Conservation (phyloP, 2,329 filamentous ascomycete species). For the Fusarium sp. region DNA sequence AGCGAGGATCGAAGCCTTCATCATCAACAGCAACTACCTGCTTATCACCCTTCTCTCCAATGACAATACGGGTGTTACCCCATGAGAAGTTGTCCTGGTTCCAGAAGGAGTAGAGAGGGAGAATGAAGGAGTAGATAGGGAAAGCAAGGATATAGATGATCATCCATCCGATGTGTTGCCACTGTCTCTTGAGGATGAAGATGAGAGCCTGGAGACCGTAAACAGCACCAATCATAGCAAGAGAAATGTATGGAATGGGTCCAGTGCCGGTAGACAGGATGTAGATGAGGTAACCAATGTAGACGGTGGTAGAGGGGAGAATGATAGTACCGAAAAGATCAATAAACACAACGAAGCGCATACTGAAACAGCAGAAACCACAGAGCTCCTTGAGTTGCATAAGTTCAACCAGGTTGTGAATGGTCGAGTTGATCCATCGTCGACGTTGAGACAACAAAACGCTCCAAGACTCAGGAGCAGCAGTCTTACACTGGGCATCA, state of each 20-base stretch:
- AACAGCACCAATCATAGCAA: conserved; percentile 88
- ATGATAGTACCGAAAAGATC: conserved; percentile 94
- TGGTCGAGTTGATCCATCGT: conserved; percentile 99
- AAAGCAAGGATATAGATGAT: conserved; percentile 97
- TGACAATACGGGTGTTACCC: conserved; percentile 98
- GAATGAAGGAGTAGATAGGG: conserved; percentile 90
- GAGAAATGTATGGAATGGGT: conserved; percentile 86
- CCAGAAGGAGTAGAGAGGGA: conserved; percentile 99
- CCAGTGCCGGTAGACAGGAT: conserved; percentile 75
- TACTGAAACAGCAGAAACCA: conserved; percentile 98
- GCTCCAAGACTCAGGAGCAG: conserved; percentile 93
- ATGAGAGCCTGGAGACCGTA: conserved; percentile 97
- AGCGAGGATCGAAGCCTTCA: conserved; percentile 89
- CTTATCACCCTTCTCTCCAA: conserved; percentile 92
- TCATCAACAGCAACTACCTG: conserved; percentile 88
- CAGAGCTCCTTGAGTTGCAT: conserved; percentile 93
- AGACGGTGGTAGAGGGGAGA: conserved; percentile 87
- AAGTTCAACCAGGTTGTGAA: conserved; percentile 94
- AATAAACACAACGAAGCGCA: conserved; percentile 96
- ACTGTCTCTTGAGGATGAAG: conserved; percentile 96
- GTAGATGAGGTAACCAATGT: conserved; percentile 91
- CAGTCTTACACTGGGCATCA: conserved; percentile 92
- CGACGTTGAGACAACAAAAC: conserved; percentile 97
- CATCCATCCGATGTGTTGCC: conserved; percentile 99
- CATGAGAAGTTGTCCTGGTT: conserved; percentile 99